These are phyloP conservation scores for Tricholoma terreum DNA, from an alignment of 768 basidiomycete species.

Conservation along the genomic window DNA sequence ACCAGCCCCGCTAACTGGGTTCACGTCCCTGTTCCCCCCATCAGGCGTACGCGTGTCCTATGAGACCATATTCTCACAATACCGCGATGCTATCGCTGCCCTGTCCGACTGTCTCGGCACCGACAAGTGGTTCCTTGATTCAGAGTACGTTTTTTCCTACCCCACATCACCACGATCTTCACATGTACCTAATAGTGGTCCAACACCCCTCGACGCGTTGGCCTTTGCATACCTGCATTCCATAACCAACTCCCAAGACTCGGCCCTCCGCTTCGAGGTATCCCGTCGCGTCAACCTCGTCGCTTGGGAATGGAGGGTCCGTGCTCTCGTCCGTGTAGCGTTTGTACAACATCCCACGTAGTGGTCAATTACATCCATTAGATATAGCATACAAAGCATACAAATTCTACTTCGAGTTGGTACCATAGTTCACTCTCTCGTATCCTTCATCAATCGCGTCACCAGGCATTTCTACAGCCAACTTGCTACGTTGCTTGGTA, in stretches of 20 bases:
- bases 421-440: background rate
- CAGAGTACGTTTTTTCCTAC: conserved; percentile 41
- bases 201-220: conserved; percentile 80
- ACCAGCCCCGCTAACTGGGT: conserved; percentile 67
- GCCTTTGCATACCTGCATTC: conserved; percentile 78
- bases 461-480: conserved; percentile 6
- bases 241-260: conserved; percentile 45
- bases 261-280: conserved; percentile 57
- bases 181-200: conserved; percentile 42
- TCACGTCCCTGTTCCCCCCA: conserved; percentile 57
- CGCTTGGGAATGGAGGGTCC: conserved; percentile 74
- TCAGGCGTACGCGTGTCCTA: conserved; percentile 57
- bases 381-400: background rate
- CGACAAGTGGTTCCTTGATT: conserved; percentile 81
- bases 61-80: conserved; percentile 50
- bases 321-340: conserved; percentile 51
- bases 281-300: conserved; percentile 73
- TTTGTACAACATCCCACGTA: conserved; percentile 29
- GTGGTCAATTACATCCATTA: background rate
- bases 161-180: background rate
- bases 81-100: conserved; percentile 67
- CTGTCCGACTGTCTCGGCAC: conserved; percentile 73
- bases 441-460: conserved; percentile 15
- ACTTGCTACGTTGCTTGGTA: conserved; percentile 11
- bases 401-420: background rate